phyloP scores from a whole-genome alignment of 495 filamentous ascomycete genomes.

The Glarea lozoyensis region DNA sequence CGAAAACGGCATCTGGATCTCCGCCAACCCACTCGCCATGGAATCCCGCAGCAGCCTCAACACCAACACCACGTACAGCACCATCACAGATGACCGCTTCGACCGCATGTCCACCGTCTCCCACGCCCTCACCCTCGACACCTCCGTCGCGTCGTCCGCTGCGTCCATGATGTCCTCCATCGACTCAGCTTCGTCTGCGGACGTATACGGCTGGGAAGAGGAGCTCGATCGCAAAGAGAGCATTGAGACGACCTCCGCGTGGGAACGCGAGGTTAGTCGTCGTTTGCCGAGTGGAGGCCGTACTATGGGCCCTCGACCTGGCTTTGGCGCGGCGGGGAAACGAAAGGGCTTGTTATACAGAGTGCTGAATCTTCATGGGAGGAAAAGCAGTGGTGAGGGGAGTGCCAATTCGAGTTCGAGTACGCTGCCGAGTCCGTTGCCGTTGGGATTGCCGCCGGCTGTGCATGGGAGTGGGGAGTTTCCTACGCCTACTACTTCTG shows the following conservation, averaged over 20 bases:
- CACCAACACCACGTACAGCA: constrained; percentile 10
- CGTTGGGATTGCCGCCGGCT: background rate
- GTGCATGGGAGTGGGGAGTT: background rate
- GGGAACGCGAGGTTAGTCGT: constrained; percentile 6
- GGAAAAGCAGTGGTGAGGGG: too few relatives aligned
- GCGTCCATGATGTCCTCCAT: constrained; percentile 16
- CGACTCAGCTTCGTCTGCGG: constrained; percentile 12
- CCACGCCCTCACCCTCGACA: constrained; percentile 13
- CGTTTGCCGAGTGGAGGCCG: constrained; percentile 11
- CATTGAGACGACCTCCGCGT: constrained; percentile 7
- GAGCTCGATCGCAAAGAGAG: constrained; percentile 18
- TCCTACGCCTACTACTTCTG: background rate
- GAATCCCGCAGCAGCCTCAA: constrained; percentile 15
- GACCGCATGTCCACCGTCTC: constrained; percentile 11
- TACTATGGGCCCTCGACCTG: constrained; percentile 9
- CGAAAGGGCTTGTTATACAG: constrained; percentile 33
- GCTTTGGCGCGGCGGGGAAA: constrained; percentile 12
- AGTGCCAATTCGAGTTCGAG: too few relatives aligned
- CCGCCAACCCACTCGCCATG: constrained; percentile 10
- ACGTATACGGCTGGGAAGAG: constrained; percentile 24
- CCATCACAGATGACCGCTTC: constrained; percentile 6
- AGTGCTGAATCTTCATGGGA: constrained; percentile 25
- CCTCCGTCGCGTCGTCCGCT: constrained; percentile 16
- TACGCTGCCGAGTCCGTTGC: too few relatives aligned
- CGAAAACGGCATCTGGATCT: constrained; percentile 17